Conservation (phyloP, 2,329 filamentous ascomycete genomes). For the Colletotrichum tofieldiae region DNA sequence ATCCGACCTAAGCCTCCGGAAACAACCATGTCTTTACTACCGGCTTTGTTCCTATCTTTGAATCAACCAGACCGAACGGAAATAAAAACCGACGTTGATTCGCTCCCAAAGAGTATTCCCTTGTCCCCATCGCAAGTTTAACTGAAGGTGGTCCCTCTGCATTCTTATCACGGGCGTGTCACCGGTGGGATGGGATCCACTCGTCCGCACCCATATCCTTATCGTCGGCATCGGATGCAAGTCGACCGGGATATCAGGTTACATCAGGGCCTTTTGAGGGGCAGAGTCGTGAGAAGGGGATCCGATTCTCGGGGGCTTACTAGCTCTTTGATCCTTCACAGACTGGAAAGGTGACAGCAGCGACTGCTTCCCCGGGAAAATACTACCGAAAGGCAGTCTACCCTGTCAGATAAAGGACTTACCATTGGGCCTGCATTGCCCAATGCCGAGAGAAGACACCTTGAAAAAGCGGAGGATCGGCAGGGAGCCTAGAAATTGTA, state of each 20-base stretch:
- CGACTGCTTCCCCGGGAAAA: slow-evolving; percentile 14
- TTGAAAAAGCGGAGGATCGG: neutral
- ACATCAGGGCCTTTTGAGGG: neutral
- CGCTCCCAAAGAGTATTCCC: neutral
- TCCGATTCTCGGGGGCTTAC: neutral
- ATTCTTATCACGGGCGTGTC: slow-evolving; percentile 22
- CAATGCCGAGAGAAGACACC: neutral
- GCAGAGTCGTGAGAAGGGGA: neutral
- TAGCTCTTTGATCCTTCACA: neutral
- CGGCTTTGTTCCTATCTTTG: neutral
- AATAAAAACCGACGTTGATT: neutral
- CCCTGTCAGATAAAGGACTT: neutral
- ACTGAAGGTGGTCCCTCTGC: neutral
- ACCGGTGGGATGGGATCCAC: slow-evolving; percentile 3
- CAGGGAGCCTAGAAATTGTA: neutral
- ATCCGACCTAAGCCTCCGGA: neutral
- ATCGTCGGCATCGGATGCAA: slow-evolving; percentile 10
- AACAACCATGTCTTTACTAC: neutral
- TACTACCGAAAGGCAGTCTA: slow-evolving; percentile 6
- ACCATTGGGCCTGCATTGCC: neutral
- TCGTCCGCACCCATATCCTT: slow-evolving; percentile 8
- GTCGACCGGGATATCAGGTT: slow-evolving; percentile 14
- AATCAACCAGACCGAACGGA: neutral
- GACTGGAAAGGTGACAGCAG: neutral
- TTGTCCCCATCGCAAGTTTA: neutral